Evolutionary conservation across 495 filamentous ascomycete species (phyloP).

Genomic region (Aspergillus leporis): DNA sequence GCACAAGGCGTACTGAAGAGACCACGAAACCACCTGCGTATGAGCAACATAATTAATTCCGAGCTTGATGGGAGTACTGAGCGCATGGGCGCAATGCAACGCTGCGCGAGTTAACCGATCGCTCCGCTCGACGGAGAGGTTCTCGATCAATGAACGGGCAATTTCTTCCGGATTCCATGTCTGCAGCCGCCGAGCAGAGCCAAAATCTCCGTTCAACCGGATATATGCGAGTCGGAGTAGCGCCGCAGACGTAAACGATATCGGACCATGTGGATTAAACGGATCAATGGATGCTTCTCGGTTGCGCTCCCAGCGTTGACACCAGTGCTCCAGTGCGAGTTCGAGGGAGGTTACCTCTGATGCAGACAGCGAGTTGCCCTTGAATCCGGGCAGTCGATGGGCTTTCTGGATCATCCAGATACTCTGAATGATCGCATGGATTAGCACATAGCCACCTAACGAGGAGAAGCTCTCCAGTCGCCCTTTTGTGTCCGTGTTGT

Average conservation of each 20-base stretch:
- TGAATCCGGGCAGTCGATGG: slow-evolving; percentile 43
- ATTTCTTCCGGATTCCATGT: slow-evolving; percentile 62
- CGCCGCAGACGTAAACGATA: slow-evolving; percentile 69
- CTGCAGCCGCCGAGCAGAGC: slow-evolving; percentile 60
- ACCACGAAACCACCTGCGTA: slow-evolving; percentile 69
- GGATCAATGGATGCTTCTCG: slow-evolving; percentile 55
- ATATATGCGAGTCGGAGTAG: slow-evolving; percentile 67
- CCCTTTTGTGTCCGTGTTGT: slow-evolving; percentile 16
- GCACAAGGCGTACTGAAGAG: slow-evolving; percentile 68
- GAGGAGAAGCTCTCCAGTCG: slow-evolving; percentile 48
- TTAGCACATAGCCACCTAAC: slow-evolving; percentile 66
- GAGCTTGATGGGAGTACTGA: slow-evolving; percentile 66
- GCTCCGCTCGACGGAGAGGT: slow-evolving; percentile 58
- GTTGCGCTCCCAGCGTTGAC: slow-evolving; percentile 58
- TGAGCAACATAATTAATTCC: slow-evolving; percentile 70
- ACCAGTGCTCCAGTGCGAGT: slow-evolving; percentile 64
- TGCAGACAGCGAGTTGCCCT: slow-evolving; percentile 46
- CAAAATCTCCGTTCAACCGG: slow-evolving; percentile 65
- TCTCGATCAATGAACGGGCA: slow-evolving; percentile 56
- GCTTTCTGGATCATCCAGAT: slow-evolving; percentile 68
- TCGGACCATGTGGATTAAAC: slow-evolving; percentile 54
- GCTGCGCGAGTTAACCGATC: slow-evolving; percentile 59
- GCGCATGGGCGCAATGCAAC: slow-evolving; percentile 67
- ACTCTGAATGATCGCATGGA: slow-evolving; percentile 68
- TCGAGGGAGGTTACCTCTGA: slow-evolving; percentile 58